A percentile compares a stretch with the other conserved stretches of the same genome.
These are phyloP conservation scores for Cadophora malorum DNA, from an alignment of 2,329 filamentous ascomycete genomes.

Conservation along the genomic window DNA sequence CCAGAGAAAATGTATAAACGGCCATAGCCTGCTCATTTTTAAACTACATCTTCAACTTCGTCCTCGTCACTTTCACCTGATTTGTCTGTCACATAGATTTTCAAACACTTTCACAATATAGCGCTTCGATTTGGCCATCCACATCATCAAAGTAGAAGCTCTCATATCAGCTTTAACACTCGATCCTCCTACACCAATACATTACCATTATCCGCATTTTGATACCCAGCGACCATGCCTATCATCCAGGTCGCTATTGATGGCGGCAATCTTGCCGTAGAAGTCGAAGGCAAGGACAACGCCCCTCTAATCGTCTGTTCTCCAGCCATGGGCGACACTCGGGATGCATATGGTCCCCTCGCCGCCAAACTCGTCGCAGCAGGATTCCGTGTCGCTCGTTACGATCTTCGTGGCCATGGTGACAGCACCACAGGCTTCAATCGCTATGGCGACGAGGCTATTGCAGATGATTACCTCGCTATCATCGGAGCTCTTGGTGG, in stretches of 20 bases:
- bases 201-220: too few relatives aligned
- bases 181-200: not conserved
- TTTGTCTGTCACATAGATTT: not conserved
- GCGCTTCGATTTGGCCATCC: not conserved
- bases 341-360: slow-evolving; percentile 21
- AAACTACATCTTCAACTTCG: not conserved
- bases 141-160: not conserved
- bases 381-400: slow-evolving; percentile 19
- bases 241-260: slow-evolving; percentile 13
- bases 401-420: slow-evolving; percentile 26
- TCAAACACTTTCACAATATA: not conserved
- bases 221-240: slow-evolving; percentile 4
- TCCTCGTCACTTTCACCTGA: not conserved
- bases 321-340: slow-evolving; percentile 24
- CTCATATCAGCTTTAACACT: not conserved
- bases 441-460: slow-evolving; percentile 19
- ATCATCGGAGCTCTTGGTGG: slow-evolving; percentile 20
- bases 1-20: not conserved
- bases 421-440: slow-evolving; percentile 20
- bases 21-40: not conserved
- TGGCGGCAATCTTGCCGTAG: slow-evolving; percentile 20
- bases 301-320: slow-evolving; percentile 24
- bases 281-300: slow-evolving; percentile 20
- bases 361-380: slow-evolving; percentile 20
- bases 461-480: slow-evolving; percentile 20